Base-by-base conservation (phyloP, 2,329 filamentous ascomycete species). In the Venturia pyrina region DNA sequence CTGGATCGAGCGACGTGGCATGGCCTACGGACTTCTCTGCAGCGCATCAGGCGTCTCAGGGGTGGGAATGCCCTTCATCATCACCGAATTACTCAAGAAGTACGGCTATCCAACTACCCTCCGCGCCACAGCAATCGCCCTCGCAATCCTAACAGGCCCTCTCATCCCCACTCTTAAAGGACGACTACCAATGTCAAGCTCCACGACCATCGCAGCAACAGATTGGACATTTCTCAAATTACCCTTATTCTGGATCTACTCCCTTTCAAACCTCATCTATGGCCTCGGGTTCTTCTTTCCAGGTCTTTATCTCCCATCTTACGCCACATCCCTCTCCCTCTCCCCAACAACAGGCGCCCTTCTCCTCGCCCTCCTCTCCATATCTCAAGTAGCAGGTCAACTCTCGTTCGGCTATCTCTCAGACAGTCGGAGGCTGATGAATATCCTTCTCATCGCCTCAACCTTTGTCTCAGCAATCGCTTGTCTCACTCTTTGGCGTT, bases 1-100 rank as follows among this genome's bases (percentile, higher is more conserved):
- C 68, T 79, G 73, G 73, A 70, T 79, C 24, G 67, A 67, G 3
- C 71, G 77, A 21, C 73, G 75, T 62, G 79, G 79, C 21, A 72
- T 77, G 70, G 75, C 75, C 2, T 77, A 73, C 66, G 74, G 75
- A 5, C 62, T 77, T 17, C 68, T 77, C 4, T 75, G 69, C 63
- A 70, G 69, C 3, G 72, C 73, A 4, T 72, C 71, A 0, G 75
- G 75, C 0, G 70, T 72, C 24, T 70, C 74, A 17, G 69, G 67
- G 7, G 68, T 72, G 1, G 64, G 28, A 10, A 61, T 67, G 41
- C 66, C 66, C 19, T 66, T 66, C 37, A 37, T 44, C 44, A 50
- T 67, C 56, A 40, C 65, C 15, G 44, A 5, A 17, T 28, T 65
- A 17, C 66, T 67, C 7, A 32, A 63, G n/a, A 40, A 40, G 28